Evolutionary conservation across 805 yeast genomes (phyloP).

Genomic region (Saccharomycopsis fermentans): DNA sequence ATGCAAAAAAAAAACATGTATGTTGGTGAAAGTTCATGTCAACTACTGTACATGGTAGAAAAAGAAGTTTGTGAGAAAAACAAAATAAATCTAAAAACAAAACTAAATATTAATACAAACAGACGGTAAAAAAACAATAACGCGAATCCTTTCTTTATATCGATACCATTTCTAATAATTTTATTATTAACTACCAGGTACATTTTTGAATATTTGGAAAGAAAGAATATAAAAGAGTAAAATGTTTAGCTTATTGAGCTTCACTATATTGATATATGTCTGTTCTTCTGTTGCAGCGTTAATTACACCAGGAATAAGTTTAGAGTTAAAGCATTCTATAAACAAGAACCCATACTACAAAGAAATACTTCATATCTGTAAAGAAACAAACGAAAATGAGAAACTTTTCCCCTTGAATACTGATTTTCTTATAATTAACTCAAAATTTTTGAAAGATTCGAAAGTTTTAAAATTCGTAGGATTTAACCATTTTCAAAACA

Average conservation of each 20-base stretch:
- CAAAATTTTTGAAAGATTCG: neutral
- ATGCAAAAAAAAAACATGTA: too few species aligned
- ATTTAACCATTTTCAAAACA: neutral
- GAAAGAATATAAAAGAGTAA: neutral
- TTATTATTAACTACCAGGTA: neutral
- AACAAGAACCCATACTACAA: neutral
- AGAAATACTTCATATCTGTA: neutral
- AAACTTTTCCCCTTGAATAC: neutral
- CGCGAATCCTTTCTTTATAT: too few species aligned
- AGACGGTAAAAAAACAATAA: too few species aligned
- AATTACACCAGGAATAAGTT: neutral
- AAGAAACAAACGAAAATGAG: neutral
- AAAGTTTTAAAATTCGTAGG: neutral
- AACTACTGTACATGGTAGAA: too few species aligned
- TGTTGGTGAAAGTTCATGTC: too few species aligned
- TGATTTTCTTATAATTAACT: neutral
- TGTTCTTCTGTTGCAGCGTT: neutral
- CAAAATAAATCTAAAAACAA: too few species aligned
- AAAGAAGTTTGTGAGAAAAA: too few species aligned
- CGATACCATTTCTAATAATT: too few species aligned
- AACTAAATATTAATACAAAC: too few species aligned
- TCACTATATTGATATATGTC: neutral
- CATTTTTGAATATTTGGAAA: neutral
- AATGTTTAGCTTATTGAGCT: neutral
- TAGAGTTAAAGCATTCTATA: neutral